phyloP scores from a whole-genome alignment of 768 basidiomycete genomes.

The Leccinum olivaceopallidum region DNA sequence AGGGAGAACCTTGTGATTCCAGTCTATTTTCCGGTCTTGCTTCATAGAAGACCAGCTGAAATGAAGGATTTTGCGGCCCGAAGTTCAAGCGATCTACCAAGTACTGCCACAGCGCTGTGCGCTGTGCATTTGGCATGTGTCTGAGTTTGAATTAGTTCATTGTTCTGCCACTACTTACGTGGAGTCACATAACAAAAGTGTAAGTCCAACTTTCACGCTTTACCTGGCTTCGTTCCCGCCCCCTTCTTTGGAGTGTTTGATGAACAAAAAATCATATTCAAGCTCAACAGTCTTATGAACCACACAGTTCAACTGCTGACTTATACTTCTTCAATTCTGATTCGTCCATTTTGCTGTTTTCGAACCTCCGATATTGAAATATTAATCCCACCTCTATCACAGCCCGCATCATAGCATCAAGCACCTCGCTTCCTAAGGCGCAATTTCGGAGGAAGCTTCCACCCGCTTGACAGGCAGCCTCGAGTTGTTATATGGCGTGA shows the following conservation, averaged over 20 bases:
- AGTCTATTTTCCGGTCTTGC: neutral
- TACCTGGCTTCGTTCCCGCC: too few species aligned
- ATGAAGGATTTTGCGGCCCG: neutral
- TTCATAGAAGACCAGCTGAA: neutral
- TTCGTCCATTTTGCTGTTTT: neutral
- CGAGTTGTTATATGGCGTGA: too few species aligned
- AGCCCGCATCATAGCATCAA: neutral
- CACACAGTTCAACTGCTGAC: slow-evolving; percentile 40
- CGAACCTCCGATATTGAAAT: neutral
- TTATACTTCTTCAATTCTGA: slow-evolving; percentile 47
- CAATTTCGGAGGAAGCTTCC: too few species aligned
- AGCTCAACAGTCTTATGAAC: slow-evolving; percentile 52
- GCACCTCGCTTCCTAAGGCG: too few species aligned
- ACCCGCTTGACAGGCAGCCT: too few species aligned
- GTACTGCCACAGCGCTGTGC: too few species aligned
- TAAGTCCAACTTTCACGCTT: too few species aligned
- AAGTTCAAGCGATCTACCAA: neutral
- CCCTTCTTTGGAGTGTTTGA: slow-evolving; percentile 22
- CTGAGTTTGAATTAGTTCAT: too few species aligned
- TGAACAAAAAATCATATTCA: slow-evolving; percentile 44
- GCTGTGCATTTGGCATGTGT: too few species aligned
- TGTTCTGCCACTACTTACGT: too few species aligned
- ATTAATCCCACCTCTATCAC: neutral
- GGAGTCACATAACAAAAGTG: too few species aligned
- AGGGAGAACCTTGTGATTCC: neutral